phyloP scores from a whole-genome alignment of 305 asterid species.

The Rubia balearica region DNA sequence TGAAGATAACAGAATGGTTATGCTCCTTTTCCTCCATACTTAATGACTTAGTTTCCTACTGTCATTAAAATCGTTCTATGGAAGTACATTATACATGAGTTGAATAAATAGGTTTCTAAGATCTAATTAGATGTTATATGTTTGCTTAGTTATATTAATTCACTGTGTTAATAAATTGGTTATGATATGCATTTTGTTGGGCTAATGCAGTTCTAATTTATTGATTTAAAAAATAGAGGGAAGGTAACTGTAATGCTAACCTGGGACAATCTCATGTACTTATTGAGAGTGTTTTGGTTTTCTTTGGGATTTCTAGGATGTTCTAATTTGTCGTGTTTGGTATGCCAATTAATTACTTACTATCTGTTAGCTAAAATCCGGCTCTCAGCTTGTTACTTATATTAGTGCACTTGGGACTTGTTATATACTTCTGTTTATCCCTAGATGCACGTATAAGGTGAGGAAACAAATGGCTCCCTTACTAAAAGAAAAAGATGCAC shows the following conservation, averaged over 20 bases:
- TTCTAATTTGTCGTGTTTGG: neutral
- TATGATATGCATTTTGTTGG: neutral
- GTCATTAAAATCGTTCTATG: neutral
- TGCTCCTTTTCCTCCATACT: neutral
- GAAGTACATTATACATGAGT: neutral
- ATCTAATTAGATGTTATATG: neutral
- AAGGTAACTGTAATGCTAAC: neutral
- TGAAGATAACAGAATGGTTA: neutral
- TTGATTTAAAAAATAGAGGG: neutral
- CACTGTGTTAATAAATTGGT: neutral
- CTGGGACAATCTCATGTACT: neutral
- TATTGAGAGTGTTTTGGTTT: neutral
- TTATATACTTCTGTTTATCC: neutral
- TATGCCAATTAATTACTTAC: neutral
- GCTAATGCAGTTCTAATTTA: neutral
- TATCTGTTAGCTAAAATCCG: neutral
- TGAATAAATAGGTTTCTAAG: neutral
- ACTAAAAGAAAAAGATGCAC: neutral
- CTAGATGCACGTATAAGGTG: neutral
- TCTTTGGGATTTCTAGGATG: neutral
- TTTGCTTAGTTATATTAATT: neutral
- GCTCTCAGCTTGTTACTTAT: neutral
- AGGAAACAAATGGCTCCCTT: neutral
- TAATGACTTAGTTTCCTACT: neutral
- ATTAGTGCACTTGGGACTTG: neutral